Conservation (phyloP, 768 basidiomycete genomes). For the Roridomyces roridus region DNA sequence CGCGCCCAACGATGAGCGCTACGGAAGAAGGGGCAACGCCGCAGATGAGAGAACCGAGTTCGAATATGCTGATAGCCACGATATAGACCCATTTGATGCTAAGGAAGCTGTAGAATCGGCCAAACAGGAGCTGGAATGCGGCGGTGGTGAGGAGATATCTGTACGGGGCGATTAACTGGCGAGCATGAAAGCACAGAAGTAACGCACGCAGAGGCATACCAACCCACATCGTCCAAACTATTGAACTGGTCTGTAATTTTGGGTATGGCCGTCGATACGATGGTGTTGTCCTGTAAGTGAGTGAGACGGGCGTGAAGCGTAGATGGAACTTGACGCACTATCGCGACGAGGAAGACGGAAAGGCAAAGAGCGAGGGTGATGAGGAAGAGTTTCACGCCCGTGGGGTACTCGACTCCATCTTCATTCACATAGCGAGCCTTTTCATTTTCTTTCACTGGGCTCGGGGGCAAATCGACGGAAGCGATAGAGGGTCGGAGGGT, state of each 20-base stretch:
- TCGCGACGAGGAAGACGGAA: conserved; percentile 13
- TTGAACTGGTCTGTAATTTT: conserved; percentile 20
- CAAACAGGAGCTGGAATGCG: conserved; percentile 13
- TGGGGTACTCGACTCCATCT: conserved; percentile 7
- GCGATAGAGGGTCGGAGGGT: no score
- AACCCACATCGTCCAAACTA: conserved; percentile 10
- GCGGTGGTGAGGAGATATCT: conserved; percentile 14
- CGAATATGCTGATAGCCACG: conserved; percentile 1
- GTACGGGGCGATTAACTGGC: not conserved
- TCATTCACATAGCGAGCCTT: not conserved
- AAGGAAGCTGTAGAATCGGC: conserved; percentile 10
- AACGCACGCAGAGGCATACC: conserved; percentile 23
- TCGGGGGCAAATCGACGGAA: no score
- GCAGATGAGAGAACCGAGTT: conserved; percentile 12
- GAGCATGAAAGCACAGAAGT: not conserved
- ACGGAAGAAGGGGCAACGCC: conserved; percentile 7
- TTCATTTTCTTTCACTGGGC: not conserved
- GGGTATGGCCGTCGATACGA: conserved; percentile 22
- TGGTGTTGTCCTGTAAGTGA: conserved; percentile 2
- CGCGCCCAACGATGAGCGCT: conserved; percentile 15
- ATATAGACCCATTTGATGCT: conserved; percentile 15
- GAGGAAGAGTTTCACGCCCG: conserved; percentile 6
- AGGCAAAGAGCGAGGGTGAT: conserved; percentile 12
- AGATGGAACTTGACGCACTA: not conserved
- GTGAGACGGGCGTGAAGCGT: not conserved